These are phyloP conservation scores for Lichina pygmaea DNA, from an alignment of 495 filamentous ascomycete genomes.

Conservation along the genomic window DNA sequence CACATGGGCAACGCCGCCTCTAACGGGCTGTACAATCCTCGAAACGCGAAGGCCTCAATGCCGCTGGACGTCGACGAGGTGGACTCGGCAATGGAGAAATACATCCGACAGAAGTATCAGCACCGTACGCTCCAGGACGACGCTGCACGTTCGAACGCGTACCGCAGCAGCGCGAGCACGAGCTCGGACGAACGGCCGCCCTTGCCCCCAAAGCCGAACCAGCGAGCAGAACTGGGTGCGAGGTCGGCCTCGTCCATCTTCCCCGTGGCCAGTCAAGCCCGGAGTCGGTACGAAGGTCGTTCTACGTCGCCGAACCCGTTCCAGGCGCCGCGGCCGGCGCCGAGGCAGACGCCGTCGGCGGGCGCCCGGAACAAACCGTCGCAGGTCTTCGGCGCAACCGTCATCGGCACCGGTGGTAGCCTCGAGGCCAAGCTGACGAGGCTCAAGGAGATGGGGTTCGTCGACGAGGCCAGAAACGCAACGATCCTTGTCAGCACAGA, in stretches of 20 bases:
- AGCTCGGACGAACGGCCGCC: conserved; percentile 38
- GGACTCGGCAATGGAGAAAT: conserved; percentile 78
- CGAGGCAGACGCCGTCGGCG: conserved; percentile 4
- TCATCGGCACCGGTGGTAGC: conserved; percentile 28
- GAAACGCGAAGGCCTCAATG: conserved; percentile 49
- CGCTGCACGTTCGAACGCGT: conserved; percentile 11
- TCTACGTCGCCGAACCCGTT: neutral
- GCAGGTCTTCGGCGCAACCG: conserved; percentile 37
- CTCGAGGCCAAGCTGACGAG: conserved; percentile 44
- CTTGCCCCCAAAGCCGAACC: conserved; percentile 54
- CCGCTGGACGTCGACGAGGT: conserved; percentile 78
- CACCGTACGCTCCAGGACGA: conserved; percentile 24
- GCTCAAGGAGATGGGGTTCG: conserved; percentile 80
- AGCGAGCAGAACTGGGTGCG: conserved; percentile 45
- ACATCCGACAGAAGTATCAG: conserved; percentile 84
- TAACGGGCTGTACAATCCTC: conserved; percentile 71
- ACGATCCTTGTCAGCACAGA: conserved; percentile 51
- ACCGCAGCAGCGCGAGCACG: conserved; percentile 23
- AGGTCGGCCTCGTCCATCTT: conserved; percentile 47
- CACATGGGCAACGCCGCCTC: conserved; percentile 61
- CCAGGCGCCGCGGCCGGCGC: conserved; percentile 11
- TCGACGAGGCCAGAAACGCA: conserved; percentile 52
- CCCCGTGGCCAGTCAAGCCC: conserved; percentile 11
- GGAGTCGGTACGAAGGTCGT: no score
- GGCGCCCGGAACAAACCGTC: conserved; percentile 24